These are phyloP conservation scores for Acanthamoeba culbertsoni DNA, from an alignment of 208 protist genomes.

Conservation along the genomic window DNA sequence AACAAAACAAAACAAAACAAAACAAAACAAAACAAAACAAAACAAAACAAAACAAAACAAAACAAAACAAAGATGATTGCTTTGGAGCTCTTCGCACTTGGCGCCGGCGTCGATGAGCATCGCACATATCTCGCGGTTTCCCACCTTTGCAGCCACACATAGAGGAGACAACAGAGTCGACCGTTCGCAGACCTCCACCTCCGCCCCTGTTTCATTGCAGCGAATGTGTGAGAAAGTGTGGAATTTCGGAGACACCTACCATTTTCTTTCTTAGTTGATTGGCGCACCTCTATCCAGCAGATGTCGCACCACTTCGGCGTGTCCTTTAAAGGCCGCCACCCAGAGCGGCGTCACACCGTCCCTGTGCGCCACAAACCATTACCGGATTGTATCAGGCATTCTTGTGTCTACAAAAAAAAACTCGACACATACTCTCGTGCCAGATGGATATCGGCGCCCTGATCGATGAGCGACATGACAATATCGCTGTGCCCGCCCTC, in stretches of 20 bases:
- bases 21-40: neutral
- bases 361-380: too few relatives aligned
- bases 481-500: neutral
- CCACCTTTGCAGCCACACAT: neutral
- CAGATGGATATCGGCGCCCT: neutral
- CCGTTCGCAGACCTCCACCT: slow-evolving; percentile 2
- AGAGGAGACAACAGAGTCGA: neutral
- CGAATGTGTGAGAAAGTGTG: neutral
- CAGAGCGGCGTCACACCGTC: slow-evolving; percentile 2
- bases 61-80: neutral
- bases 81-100: neutral
- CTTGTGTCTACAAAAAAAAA: too few relatives aligned
- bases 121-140: neutral
- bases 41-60: neutral
- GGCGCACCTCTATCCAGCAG: neutral
- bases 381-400: too few relatives aligned
- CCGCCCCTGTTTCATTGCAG: neutral
- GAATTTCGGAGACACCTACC: neutral
- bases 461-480: neutral
- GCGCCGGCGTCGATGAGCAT: slow-evolving; percentile 30
- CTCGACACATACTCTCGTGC: neutral
- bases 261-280: neutral
- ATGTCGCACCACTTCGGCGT: neutral
- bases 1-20: neutral
- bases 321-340: neutral